A percentile compares a stretch with the other conserved stretches of the same genome.
These are phyloP conservation scores for Saccharum spontaneum DNA, from an alignment of 176 grass and related monocot genomes.

Conservation along the genomic window DNA sequence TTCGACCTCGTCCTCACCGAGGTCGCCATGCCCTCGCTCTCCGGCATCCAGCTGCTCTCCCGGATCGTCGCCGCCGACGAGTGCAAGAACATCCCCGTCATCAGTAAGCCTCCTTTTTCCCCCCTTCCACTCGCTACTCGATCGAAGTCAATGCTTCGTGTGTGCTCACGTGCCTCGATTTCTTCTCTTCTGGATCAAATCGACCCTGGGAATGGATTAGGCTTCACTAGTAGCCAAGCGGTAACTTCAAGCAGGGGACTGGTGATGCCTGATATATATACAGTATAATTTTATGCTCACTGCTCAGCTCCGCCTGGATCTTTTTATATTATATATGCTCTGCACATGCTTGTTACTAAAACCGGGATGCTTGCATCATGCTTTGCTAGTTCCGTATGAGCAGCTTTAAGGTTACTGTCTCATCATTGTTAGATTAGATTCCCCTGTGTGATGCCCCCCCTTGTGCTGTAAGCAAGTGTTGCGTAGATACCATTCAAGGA, in stretches of 20 bases:
- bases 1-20: slow-evolving; percentile 98
- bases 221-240: neutral
- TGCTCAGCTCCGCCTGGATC: neutral
- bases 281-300: neutral
- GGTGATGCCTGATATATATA: neutral
- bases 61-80: slow-evolving; percentile 66
- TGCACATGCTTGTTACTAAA: neutral
- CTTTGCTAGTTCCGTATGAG: neutral
- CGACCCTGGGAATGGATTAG: neutral
- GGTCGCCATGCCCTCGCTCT: slow-evolving; percentile 88
- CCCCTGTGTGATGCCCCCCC: neutral
- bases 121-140: neutral
- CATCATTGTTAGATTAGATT: neutral
- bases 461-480: neutral
- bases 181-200: neutral
- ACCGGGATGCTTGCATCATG: neutral
- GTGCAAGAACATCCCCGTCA: slow-evolving; percentile 94
- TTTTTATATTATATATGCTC: neutral
- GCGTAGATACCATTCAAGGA: neutral
- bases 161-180: neutral
- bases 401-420: neutral
- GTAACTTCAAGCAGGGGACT: slow-evolving; percentile 14
- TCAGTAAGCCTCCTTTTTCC: slow-evolving; percentile 52
- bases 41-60: slow-evolving; percentile 82
- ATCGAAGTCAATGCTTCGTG: neutral